These are phyloP conservation scores for Fusarium miscanthi DNA, from an alignment of 2,329 filamentous ascomycete species.

Conservation along the genomic window DNA sequence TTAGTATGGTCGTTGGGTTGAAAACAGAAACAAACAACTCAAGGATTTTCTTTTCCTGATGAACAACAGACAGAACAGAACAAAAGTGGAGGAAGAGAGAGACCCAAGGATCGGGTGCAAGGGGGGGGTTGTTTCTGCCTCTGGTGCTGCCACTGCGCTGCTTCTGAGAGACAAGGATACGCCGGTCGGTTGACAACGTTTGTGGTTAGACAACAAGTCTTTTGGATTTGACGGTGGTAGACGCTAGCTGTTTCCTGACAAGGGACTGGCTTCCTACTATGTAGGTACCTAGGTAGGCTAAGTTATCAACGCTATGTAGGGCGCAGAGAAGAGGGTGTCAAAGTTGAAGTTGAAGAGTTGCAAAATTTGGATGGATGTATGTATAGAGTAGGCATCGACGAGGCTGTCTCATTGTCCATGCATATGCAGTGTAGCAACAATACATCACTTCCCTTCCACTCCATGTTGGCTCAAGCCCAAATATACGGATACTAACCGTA, in stretches of 20 bases:
- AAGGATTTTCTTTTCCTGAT: constrained; percentile 4
- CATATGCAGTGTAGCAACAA: not conserved
- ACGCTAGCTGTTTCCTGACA: constrained; percentile 35
- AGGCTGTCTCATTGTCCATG: not conserved
- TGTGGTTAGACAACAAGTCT: constrained; percentile 34
- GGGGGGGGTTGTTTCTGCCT: not conserved
- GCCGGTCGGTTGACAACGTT: constrained; percentile 38
- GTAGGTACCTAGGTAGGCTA: not conserved
- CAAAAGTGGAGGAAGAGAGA: constrained; percentile 33
- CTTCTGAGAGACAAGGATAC: constrained; percentile 24
- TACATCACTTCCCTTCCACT: not conserved
- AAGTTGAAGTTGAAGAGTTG: not conserved
- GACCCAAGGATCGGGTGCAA: constrained; percentile 20
- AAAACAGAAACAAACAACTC: constrained; percentile 1
- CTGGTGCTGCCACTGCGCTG: not conserved
- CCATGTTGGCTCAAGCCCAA: not conserved
- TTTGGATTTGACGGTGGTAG: constrained; percentile 17
- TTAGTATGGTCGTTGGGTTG: not conserved
- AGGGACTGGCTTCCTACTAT: not conserved
- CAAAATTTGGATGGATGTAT: not conserved
- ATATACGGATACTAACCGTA: not conserved
- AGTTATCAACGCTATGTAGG: not conserved
- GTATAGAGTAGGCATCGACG: not conserved
- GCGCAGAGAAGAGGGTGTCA: not conserved
- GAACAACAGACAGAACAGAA: constrained; percentile 5